phyloP scores from a whole-genome alignment of 768 basidiomycete genomes.

The Serendipita sp. region DNA sequence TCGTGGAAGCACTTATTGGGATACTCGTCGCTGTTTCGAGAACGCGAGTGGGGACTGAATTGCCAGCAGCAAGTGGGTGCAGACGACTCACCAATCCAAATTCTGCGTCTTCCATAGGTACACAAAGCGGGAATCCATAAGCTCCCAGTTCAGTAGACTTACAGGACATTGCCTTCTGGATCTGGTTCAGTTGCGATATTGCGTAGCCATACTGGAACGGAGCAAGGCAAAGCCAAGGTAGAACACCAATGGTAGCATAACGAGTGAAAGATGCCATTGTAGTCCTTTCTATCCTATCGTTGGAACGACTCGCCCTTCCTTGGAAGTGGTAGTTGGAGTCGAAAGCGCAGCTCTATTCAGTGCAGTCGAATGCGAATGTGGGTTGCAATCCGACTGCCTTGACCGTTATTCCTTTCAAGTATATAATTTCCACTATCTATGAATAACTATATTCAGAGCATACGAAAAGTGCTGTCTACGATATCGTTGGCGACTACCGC shows the following conservation, averaged over 20 bases:
- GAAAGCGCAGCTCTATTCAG: too few species aligned
- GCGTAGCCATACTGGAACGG: constrained; percentile 68
- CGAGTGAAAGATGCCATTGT: constrained; percentile 1
- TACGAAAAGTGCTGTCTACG: too few species aligned
- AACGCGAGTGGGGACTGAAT: too few species aligned
- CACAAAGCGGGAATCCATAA: constrained; percentile 48
- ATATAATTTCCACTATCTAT: too few species aligned
- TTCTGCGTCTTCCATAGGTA: constrained; percentile 55
- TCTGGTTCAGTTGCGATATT: constrained; percentile 80
- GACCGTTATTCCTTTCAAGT: too few species aligned
- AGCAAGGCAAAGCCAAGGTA: constrained; percentile 7
- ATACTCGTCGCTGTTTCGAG: too few species aligned
- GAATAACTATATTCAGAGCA: too few species aligned
- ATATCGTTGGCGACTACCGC: too few species aligned
- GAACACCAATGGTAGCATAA: not conserved
- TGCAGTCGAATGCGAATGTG: too few species aligned
- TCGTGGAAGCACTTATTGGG: too few species aligned
- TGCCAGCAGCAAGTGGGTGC: constrained; percentile 39
- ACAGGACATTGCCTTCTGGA: constrained; percentile 66
- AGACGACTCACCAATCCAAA: constrained; percentile 69
- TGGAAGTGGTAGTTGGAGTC: too few species aligned
- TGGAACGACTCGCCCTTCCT: not conserved
- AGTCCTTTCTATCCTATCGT: not conserved
- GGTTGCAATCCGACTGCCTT: too few species aligned
- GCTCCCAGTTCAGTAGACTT: constrained; percentile 19